Percentiles rank a stretch among this genome's conserved stretches.
These are phyloP conservation scores for Pseudocercospora fijiensis DNA, from an alignment of 2,329 filamentous ascomycete species.

Conservation along the genomic window DNA sequence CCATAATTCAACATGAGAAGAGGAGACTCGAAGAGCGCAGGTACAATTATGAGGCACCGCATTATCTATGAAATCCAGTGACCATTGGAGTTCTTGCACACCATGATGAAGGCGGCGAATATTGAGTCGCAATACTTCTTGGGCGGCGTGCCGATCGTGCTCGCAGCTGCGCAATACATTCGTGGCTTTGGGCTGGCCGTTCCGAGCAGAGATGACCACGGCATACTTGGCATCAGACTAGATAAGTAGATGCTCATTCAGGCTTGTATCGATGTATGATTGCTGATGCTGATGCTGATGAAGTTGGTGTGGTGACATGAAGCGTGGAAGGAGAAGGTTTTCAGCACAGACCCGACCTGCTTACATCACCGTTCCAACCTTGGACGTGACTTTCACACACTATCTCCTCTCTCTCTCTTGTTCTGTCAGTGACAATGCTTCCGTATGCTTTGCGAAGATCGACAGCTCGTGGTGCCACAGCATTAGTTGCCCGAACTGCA, in stretches of 20 bases:
- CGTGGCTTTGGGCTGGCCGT: background rate
- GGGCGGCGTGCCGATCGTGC: background rate
- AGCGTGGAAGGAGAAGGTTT: background rate
- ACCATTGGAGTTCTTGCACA: background rate
- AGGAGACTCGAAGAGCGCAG: background rate
- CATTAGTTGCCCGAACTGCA: background rate
- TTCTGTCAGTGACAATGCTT: background rate
- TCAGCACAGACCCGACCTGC: background rate
- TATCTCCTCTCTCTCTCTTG: background rate
- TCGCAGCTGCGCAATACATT: background rate
- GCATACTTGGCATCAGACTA: background rate
- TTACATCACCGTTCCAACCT: slow-evolving; percentile 7
- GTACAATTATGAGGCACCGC: background rate
- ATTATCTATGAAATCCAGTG: background rate
- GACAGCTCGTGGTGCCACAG: background rate
- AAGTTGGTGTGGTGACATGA: background rate
- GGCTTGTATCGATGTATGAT: background rate
- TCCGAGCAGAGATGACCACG: background rate
- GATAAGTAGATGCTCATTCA: background rate
- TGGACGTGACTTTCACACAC: background rate
- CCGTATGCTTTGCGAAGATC: background rate
- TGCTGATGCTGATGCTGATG: background rate
- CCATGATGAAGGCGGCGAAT: background rate
- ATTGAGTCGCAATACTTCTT: slow-evolving; percentile 2
- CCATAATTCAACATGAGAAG: background rate